phyloP scores from a whole-genome alignment of 768 basidiomycete genomes.

The Sarcomyxa edulis region DNA sequence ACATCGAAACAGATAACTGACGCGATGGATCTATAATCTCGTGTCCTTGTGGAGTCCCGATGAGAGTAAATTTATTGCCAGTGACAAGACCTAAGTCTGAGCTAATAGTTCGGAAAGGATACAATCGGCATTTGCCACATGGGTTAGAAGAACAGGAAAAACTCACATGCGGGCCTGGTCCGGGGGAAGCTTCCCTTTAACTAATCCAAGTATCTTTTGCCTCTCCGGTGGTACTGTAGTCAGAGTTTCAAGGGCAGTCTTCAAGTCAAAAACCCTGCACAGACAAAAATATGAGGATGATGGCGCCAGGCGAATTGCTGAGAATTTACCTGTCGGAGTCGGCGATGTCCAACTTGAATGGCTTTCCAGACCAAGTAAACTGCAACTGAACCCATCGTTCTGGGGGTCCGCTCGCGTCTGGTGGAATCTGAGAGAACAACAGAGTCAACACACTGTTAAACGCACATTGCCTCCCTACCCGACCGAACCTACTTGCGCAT shows the following conservation, averaged over 20 bases:
- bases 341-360: constrained; percentile 60
- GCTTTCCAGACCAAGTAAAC: constrained; percentile 71
- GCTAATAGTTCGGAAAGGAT: constrained; percentile 24
- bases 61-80: constrained; percentile 76
- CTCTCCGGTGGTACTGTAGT: constrained; percentile 80
- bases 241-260: constrained; percentile 55
- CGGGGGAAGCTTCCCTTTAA: constrained; percentile 76
- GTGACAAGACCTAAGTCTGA: constrained; percentile 50
- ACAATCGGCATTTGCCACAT: constrained; percentile 3
- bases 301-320: not conserved
- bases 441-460: no score
- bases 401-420: constrained; percentile 8
- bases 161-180: constrained; percentile 66
- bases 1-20: constrained; percentile 18
- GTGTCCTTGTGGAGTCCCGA: constrained; percentile 82
- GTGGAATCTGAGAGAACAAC: no score
- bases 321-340: constrained; percentile 66
- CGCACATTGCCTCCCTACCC: no score
- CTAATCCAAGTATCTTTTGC: constrained; percentile 84
- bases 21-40: constrained; percentile 80
- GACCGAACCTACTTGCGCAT: no score
- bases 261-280: constrained; percentile 75
- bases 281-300: constrained; percentile 6
- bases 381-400: constrained; percentile 59
- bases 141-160: constrained; percentile 10